Conservation (phyloP, 2,329 filamentous ascomycete genomes). For the Endoconidiophora polonica region DNA sequence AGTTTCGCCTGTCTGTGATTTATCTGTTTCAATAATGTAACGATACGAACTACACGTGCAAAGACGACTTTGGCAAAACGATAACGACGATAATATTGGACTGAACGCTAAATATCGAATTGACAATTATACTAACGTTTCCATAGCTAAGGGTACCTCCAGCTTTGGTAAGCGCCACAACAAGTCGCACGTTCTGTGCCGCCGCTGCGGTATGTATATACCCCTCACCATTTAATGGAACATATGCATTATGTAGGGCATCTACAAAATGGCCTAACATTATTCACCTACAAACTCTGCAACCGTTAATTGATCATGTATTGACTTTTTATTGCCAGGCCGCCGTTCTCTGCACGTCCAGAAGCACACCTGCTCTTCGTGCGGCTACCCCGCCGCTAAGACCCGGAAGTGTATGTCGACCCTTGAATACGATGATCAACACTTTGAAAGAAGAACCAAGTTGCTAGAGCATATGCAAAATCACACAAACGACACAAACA, state of each 20-base stretch:
- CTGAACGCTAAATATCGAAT: conserved; percentile 15
- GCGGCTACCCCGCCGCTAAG: conserved; percentile 96
- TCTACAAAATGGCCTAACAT: not conserved
- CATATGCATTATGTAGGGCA: not conserved
- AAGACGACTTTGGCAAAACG: not conserved
- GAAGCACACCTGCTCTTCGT: conserved; percentile 92
- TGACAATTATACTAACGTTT: conserved; percentile 14
- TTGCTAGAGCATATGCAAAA: conserved; percentile 2
- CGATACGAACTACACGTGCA: conserved; percentile 7
- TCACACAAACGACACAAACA: not conserved
- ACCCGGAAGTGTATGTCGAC: conserved; percentile 85
- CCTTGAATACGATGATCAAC: not conserved
- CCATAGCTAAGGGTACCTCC: conserved; percentile 39
- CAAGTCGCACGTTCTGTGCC: conserved; percentile 97
- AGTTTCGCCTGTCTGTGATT: no score
- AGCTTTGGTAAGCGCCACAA: conserved; percentile 60
- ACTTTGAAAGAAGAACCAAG: not conserved
- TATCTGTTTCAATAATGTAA: not conserved
- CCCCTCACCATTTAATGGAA: not conserved
- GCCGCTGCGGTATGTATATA: conserved; percentile 89
- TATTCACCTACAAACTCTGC: not conserved
- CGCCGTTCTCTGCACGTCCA: conserved; percentile 97
- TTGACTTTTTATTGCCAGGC: conserved; percentile 34
- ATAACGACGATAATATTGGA: conserved; percentile 15
- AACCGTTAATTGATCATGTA: not conserved